Evolutionary conservation across 805 yeast species (phyloP), one percentile per base, ranked within the genome.

Genomic region (Komagataella mondaviorum): DNA sequence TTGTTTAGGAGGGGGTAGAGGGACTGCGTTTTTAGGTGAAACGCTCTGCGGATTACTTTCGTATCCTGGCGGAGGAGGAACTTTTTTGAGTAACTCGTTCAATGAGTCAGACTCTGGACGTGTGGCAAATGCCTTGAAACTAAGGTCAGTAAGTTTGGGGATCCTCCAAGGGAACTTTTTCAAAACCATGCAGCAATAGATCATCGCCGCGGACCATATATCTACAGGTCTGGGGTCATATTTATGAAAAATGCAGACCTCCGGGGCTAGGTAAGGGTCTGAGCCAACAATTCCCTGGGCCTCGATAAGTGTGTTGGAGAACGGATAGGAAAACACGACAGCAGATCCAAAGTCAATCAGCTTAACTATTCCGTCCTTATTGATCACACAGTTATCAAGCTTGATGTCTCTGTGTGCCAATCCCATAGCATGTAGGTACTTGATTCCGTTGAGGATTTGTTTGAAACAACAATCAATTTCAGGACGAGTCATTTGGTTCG

Each of bases 161-260:
- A 88, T 87, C 63, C 88, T 88, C 96, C 96, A 89, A 6, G 96
- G 96, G 68, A 89, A 89, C 68, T 88, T 85, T 62, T 88, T 84
- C 64, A 89, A 72, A 53, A 87, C 78, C 96, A 89, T 88, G 70
- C 96, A 89, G 57, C 95, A 87, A 66, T 85, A 86, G 49, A 89
- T 86, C 54, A 89, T 88, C 6, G 96, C 96, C 39, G 81, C 81
- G 6, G 96, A 86, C 97, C 97, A 89, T 48, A 89, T 79, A 69
- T 89, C 97, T 6, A 89, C 95, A 0, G 96, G 95, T 56, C 95
- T 76, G 14, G 96, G 96, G 63, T 87, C 95, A 61, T 89, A 89
- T 55, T 83, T 83, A 57, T 80, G 72, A 63, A 86, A 84, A 7
- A 88, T 85, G 55, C 90, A 78, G 6, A 87, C 96, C 64, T 89